Conservation (phyloP, 192 early-diverging fungal genomes). For the Backusella sp. region DNA sequence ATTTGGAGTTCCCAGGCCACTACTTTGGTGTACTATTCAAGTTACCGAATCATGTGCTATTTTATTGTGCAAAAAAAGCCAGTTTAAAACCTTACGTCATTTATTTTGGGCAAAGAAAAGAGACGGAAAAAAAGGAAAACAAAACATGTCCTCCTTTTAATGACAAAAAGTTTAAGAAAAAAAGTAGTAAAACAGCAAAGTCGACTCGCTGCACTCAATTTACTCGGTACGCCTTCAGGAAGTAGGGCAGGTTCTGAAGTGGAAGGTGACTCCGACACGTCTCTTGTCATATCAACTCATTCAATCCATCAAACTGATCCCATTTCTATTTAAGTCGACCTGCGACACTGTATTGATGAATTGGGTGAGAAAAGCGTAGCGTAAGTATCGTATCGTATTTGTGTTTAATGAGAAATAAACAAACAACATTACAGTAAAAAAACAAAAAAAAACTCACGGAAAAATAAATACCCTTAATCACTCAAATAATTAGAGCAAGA, state of each 20-base stretch:
- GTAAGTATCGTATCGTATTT: neutral
- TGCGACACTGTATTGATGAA: slow-evolving; percentile 2
- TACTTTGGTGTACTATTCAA: neutral
- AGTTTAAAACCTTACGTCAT: slow-evolving; percentile 3
- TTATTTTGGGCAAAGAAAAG: neutral
- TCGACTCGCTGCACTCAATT: neutral
- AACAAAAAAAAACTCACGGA: neutral
- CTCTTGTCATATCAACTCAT: neutral
- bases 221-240: neutral
- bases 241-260: neutral
- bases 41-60: neutral
- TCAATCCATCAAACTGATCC: neutral
- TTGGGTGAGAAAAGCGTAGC: neutral
- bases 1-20: neutral
- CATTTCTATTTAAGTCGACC: neutral
- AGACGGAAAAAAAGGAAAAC: neutral
- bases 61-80: neutral
- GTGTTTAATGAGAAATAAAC: neutral
- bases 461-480: neutral
- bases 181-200: neutral
- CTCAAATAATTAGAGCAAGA: neutral
- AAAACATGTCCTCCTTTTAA: neutral
- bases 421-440: neutral
- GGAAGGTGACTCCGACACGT: neutral
- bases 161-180: slow-evolving; percentile 8